Conservation (phyloP, 345 rosid species). For the Tarenaya hassleriana region DNA sequence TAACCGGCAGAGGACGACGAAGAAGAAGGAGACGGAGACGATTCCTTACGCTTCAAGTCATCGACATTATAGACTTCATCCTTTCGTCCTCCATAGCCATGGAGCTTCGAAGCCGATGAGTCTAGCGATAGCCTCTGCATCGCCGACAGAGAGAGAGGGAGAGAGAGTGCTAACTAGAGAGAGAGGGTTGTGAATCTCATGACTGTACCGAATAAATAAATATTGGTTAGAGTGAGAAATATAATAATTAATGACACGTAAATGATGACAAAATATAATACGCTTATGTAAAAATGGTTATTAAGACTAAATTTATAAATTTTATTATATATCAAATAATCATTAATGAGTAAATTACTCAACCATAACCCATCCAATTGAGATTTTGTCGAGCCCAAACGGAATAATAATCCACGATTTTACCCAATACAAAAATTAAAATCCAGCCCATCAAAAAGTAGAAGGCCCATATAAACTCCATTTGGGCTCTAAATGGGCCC, state of each 20-base stretch:
- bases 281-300: no score
- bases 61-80: constrained; percentile 33
- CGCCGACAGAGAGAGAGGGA: constrained; percentile 23
- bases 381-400: no score
- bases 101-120: constrained; percentile 67
- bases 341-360: no score
- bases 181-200: constrained; percentile 6
- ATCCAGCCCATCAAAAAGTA: neutral
- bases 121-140: constrained; percentile 94
- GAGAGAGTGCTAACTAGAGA: constrained; percentile 15
- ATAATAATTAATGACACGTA: constrained; percentile 1
- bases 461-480: constrained; percentile 6
- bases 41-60: constrained; percentile 27
- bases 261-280: constrained; percentile 7
- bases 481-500: neutral
- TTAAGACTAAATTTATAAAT: no score
- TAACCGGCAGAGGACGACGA: constrained; percentile 22
- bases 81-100: constrained; percentile 46
- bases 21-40: constrained; percentile 21
- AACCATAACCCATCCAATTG: no score
- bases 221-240: neutral
- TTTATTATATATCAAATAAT: no score
- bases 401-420: no score
- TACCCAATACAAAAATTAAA: no score
- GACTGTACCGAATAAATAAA: constrained; percentile 14